These are phyloP conservation scores for Cutaneotrichosporon spelunceum DNA, from an alignment of 1,284 basidiomycete species.

Conservation along the genomic window DNA sequence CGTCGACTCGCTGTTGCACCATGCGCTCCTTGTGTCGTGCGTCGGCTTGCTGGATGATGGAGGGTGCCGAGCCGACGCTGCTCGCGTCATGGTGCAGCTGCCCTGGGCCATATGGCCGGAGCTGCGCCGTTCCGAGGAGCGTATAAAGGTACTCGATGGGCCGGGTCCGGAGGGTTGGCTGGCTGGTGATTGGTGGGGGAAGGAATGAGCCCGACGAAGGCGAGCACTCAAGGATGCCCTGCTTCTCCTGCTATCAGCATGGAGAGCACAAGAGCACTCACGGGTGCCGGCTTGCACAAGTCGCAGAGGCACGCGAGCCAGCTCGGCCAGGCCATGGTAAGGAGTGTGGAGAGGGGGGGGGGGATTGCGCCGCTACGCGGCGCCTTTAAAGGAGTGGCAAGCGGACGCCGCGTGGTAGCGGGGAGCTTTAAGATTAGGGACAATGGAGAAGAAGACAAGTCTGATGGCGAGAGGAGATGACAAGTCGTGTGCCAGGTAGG, in stretches of 20 bases:
- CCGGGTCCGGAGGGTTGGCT: not conserved
- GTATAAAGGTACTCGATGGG: slow-evolving; percentile 4
- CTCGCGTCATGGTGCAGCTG: slow-evolving; percentile 6
- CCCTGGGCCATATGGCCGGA: not conserved
- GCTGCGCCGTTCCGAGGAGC: not conserved
- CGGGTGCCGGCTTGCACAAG: slow-evolving; percentile 4
- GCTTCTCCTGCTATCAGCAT: slow-evolving; percentile 4
- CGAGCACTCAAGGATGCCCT: slow-evolving; percentile 8
- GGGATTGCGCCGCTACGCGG: slow-evolving; percentile 5
- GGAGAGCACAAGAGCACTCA: not conserved
- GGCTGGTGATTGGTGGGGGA: not conserved
- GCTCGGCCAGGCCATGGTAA: slow-evolving; percentile 12
- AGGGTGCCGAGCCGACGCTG: slow-evolving; percentile 1
- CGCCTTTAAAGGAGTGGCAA: slow-evolving; percentile 9
- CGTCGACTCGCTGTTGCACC: not conserved
- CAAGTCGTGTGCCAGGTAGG: not conserved
- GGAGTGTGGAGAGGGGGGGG: slow-evolving; percentile 3
- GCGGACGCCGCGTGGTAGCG: slow-evolving; percentile 1
- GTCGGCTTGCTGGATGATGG: slow-evolving; percentile 2
- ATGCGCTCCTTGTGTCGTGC: slow-evolving; percentile 1
- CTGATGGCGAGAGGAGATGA: slow-evolving; percentile 3
- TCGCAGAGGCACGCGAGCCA: slow-evolving; percentile 11
- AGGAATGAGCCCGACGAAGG: slow-evolving; percentile 7
- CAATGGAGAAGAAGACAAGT: slow-evolving; percentile 6
- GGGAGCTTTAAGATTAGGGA: slow-evolving; percentile 1